phyloP scores from a whole-genome alignment of 2,329 filamentous ascomycete species.

The Colletotrichum caudatum region DNA sequence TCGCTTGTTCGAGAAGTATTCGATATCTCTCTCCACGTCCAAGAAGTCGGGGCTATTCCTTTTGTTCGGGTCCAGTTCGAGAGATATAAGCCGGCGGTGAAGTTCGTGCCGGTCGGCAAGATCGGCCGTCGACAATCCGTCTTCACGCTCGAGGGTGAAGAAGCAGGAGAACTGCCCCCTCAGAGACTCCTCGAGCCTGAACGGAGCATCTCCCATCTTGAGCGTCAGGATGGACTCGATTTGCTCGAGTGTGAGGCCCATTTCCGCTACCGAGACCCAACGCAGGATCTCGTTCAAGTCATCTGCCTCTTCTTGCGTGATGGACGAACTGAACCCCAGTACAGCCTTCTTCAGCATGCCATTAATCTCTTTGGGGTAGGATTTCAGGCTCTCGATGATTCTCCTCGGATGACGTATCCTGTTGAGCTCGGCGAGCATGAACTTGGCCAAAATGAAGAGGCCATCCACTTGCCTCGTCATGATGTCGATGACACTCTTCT shows the following conservation, averaged over 20 bases:
- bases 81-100: constrained; percentile 40
- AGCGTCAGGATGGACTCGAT: constrained; percentile 59
- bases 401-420: constrained; percentile 59
- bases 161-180: constrained; percentile 61
- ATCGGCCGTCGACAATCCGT: constrained; percentile 57
- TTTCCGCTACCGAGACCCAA: constrained; percentile 60
- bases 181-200: constrained; percentile 57
- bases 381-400: constrained; percentile 57
- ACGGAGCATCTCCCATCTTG: constrained; percentile 55
- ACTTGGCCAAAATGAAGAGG: constrained; percentile 62
- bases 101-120: constrained; percentile 54
- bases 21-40: constrained; percentile 51
- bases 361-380: constrained; percentile 59
- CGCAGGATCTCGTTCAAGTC: constrained; percentile 61
- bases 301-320: constrained; percentile 54
- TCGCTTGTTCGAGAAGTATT: constrained; percentile 57
- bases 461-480: constrained; percentile 59
- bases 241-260: constrained; percentile 57
- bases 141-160: constrained; percentile 59
- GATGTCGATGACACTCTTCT: constrained; percentile 54
- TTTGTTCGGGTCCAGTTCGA: constrained; percentile 19
- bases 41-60: constrained; percentile 47
- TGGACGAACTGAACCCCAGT: constrained; percentile 54
- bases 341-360: constrained; percentile 58
- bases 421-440: constrained; percentile 63